A percentile compares a stretch with the other conserved stretches of the same genome.
Evolutionary conservation across 495 filamentous ascomycete genomes (phyloP).

Genomic region (Talaromyces wortmannii): DNA sequence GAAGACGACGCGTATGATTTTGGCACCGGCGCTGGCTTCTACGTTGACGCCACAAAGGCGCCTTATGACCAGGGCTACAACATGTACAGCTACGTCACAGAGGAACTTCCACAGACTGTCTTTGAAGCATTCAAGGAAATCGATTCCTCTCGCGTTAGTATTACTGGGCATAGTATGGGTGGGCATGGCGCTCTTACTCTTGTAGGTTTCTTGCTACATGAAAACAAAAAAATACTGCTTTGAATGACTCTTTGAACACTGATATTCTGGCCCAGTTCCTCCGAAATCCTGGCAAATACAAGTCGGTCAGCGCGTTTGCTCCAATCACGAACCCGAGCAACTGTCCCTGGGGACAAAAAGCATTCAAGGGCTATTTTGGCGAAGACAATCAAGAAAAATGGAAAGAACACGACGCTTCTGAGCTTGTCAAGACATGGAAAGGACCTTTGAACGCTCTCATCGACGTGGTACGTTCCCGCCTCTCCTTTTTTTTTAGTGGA

Average conservation of each 20-base stretch:
- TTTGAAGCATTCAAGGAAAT: conserved; percentile 60
- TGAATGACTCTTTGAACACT: not conserved
- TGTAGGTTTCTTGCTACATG: conserved; percentile 19
- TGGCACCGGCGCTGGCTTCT: conserved; percentile 86
- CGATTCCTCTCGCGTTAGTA: conserved; percentile 61
- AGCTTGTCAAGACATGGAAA: conserved; percentile 71
- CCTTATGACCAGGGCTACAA: conserved; percentile 72
- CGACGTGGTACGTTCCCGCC: conserved; percentile 57
- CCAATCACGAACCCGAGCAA: conserved; percentile 83
- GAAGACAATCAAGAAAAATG: conserved; percentile 63
- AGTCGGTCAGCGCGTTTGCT: conserved; percentile 81
- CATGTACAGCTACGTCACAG: conserved; percentile 87
- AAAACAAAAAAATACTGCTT: not conserved
- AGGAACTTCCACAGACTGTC: conserved; percentile 71
- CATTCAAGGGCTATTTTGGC: conserved; percentile 84
- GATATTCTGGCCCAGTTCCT: conserved; percentile 49
- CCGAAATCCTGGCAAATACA: conserved; percentile 83
- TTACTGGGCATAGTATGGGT: conserved; percentile 94
- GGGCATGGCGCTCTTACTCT: conserved; percentile 91
- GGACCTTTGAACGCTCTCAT: conserved; percentile 68
- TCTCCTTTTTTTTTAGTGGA: not conserved
- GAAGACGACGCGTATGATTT: conserved; percentile 88
- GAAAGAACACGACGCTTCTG: conserved; percentile 88
- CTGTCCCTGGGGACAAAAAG: conserved; percentile 94
- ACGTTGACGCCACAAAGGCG: conserved; percentile 76